Evolutionary conservation across 2,329 filamentous ascomycete genomes (phyloP), one percentile per base, ranked within the genome.

Genomic region (Penicillium decumbens): DNA sequence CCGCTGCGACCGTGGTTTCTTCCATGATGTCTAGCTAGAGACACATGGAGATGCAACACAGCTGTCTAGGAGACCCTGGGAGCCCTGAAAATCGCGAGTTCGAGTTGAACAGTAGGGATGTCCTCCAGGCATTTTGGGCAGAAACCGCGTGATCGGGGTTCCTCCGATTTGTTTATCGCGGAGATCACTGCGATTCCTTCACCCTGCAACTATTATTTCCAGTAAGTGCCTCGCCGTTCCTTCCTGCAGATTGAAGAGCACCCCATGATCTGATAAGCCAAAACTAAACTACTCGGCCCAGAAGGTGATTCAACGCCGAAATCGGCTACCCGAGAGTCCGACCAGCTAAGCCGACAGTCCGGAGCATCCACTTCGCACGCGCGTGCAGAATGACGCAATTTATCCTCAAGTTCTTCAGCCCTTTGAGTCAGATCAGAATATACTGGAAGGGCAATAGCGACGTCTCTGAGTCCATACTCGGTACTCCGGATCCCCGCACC

Each of bases 291-390:
- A n/a, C 38, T 7, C 38, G 23, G 23, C n/a, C 12, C 38, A 12
- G 12, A 40, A 25, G 41, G 33, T 20, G 18, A 10, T 38, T 23
- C 6, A 24, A 37, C 44, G 44, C 52, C 55, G 52, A 59, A 41
- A 49, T 56, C 54, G 56, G 55, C 45, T 47, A 52, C 45, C 52
- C 54, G 51, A 57, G 20, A 23, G 20, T 18, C 15, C 52, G 51
- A 57, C 43, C 24, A 24, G 23, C 28, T 13, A 15, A 25, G 38
- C 44, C 38, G 47, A 51, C 28, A 15, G 39, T 48, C 44, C 44
- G 47, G 41, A 28, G 29, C 20, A 40, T 37, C 41, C 41, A 43
- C 38, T 23, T 42, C 39, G 25, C 35, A 41, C 38, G 42, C n/a
- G 33, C 13, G 9, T 52, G 45, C 32, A 30, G 23, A 10, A 49